A percentile compares a stretch with the other conserved stretches of the same genome.
These are phyloP conservation scores for Bauhinia variegata DNA, from an alignment of 306 rosid species.

Conservation along the genomic window DNA sequence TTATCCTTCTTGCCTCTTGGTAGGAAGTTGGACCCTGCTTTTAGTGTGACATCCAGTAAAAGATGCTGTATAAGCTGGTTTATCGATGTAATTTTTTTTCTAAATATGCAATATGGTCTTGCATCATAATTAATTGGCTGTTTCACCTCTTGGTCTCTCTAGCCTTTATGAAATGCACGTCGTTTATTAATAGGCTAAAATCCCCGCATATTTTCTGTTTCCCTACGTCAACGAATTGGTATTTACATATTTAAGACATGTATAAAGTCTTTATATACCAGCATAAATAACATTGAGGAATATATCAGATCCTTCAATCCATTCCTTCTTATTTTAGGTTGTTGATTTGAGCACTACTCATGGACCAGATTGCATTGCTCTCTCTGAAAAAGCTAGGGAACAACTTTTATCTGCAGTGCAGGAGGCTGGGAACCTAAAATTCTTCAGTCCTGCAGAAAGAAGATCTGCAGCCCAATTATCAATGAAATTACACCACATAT, in stretches of 20 bases:
- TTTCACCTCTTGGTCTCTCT: background rate
- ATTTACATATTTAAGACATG: background rate
- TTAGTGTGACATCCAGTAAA: too few relatives aligned
- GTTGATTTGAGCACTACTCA: constrained; percentile 69
- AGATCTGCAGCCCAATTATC: constrained; percentile 59
- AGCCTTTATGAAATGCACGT: background rate
- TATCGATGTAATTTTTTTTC: background rate
- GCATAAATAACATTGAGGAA: constrained; percentile 1
- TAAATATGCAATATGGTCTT: background rate
- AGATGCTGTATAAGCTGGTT: background rate
- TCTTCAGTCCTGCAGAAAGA: constrained; percentile 65
- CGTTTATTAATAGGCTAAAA: background rate
- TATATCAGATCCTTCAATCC: constrained; percentile 9
- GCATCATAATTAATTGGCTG: background rate
- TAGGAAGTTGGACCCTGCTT: too few relatives aligned
- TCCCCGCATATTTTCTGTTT: background rate
- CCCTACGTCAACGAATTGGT: background rate
- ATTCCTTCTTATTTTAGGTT: constrained; percentile 48
- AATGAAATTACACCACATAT: constrained; percentile 61
- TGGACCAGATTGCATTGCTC: constrained; percentile 64
- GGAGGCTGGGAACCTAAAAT: constrained; percentile 61
- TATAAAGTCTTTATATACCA: background rate
- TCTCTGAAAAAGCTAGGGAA: constrained; percentile 62
- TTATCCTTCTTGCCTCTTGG: too few relatives aligned
- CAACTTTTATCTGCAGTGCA: constrained; percentile 61